phyloP scores from a whole-genome alignment of 148 eudicot genomes.

The Rhododendron henanense region DNA sequence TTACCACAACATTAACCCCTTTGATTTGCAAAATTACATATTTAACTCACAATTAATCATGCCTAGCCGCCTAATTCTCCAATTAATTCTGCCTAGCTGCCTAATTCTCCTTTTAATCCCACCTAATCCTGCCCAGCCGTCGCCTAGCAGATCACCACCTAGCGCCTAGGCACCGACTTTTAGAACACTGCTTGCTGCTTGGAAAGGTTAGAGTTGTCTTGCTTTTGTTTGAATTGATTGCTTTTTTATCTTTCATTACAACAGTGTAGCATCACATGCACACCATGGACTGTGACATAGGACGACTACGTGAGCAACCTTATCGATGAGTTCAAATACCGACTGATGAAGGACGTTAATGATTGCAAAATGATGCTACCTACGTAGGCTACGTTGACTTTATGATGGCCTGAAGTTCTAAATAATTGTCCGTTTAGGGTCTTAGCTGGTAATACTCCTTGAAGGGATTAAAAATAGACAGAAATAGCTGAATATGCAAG shows the following conservation, averaged over 20 bases:
- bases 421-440: background rate
- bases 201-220: background rate
- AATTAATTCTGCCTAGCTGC: background rate
- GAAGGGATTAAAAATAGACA: background rate
- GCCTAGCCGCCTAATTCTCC: background rate
- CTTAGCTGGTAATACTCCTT: background rate
- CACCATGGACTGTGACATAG: background rate
- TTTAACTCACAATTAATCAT: background rate
- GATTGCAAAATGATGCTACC: background rate
- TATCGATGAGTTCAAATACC: background rate
- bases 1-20: background rate
- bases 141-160: background rate
- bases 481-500: background rate
- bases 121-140: background rate
- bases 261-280: background rate
- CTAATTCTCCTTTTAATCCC: background rate
- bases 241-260: background rate
- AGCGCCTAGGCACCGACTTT: background rate
- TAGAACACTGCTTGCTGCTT: background rate
- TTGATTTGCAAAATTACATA: background rate
- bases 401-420: background rate
- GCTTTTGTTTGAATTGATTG: background rate
- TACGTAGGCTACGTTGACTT: background rate
- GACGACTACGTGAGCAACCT: background rate
- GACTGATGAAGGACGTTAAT: background rate